Conservation (phyloP, 1,284 basidiomycete species). For the Tremellales sp. region DNA sequence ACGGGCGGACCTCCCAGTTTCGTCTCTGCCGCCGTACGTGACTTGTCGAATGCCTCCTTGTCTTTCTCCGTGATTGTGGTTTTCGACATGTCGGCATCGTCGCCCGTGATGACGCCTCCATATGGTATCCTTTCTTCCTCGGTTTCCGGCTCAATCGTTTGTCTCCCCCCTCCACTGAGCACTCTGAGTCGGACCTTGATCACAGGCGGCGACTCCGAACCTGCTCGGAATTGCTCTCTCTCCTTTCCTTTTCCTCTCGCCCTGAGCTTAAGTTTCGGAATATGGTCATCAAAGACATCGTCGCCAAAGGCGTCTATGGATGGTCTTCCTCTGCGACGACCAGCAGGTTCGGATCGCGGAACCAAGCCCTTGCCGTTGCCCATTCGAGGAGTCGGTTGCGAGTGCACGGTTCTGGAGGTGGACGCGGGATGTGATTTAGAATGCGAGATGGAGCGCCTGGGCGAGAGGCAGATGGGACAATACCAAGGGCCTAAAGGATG, state of each 20-base stretch:
- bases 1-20: slow-evolving; percentile 36
- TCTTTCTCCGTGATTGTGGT: slow-evolving; percentile 68
- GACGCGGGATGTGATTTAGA: not conserved
- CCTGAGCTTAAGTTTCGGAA: slow-evolving; percentile 21
- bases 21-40: slow-evolving; percentile 65
- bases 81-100: slow-evolving; percentile 70
- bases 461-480: slow-evolving; percentile 13
- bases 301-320: slow-evolving; percentile 5
- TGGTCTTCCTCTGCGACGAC: slow-evolving; percentile 1
- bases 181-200: slow-evolving; percentile 30
- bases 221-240: not conserved
- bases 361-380: slow-evolving; percentile 17
- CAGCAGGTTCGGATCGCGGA: not conserved
- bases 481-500: slow-evolving; percentile 22
- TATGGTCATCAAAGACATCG: slow-evolving; percentile 7
- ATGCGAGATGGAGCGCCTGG: not conserved
- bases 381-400: slow-evolving; percentile 6
- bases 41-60: slow-evolving; percentile 70
- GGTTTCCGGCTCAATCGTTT: slow-evolving; percentile 35
- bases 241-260: slow-evolving; percentile 1
- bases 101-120: slow-evolving; percentile 67
- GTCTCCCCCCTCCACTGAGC: slow-evolving; percentile 23
- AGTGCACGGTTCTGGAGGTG: slow-evolving; percentile 3
- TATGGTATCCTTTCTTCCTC: slow-evolving; percentile 57
- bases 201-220: not conserved